Evolutionary conservation across 495 filamentous ascomycete genomes (phyloP).

Genomic region (Podospora appendiculata): DNA sequence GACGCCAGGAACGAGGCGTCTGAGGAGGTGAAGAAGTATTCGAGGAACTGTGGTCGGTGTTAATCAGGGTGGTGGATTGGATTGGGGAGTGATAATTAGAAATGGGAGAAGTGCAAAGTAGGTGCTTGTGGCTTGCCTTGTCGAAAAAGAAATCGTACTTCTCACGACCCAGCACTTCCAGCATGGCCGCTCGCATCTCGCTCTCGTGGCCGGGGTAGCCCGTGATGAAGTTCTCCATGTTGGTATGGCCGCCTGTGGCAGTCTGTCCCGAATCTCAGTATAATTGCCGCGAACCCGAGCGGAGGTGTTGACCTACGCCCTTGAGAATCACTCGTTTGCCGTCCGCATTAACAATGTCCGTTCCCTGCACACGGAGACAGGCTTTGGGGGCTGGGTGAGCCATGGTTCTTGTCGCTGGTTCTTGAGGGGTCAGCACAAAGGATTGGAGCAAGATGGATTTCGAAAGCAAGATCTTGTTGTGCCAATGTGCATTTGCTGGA

Average conservation of each 20-base stretch:
- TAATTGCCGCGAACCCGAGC: neutral
- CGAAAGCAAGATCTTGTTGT: too few relatives aligned
- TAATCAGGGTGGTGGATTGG: neutral
- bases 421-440: neutral
- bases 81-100: neutral
- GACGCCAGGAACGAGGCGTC: slow-evolving; percentile 56
- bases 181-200: slow-evolving; percentile 49
- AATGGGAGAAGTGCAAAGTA: neutral
- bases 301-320: slow-evolving; percentile 19
- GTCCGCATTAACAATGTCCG: slow-evolving; percentile 39
- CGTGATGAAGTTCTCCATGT: slow-evolving; percentile 64
- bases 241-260: slow-evolving; percentile 27
- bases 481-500: too few relatives aligned
- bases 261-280: neutral
- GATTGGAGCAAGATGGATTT: too few relatives aligned
- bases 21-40: slow-evolving; percentile 55
- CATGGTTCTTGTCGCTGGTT: slow-evolving; percentile 4
- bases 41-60: slow-evolving; percentile 43
- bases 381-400: slow-evolving; percentile 9
- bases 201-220: slow-evolving; percentile 56
- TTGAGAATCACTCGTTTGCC: slow-evolving; percentile 41
- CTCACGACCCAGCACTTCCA: slow-evolving; percentile 42
- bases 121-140: slow-evolving; percentile 19
- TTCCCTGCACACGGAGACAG: slow-evolving; percentile 35
- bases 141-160: slow-evolving; percentile 41